Percentiles rank a stretch among this genome's conserved stretches.
Conservation (phyloP, 1,284 basidiomycete species). For the Cutaneotrichosporon sp. region DNA sequence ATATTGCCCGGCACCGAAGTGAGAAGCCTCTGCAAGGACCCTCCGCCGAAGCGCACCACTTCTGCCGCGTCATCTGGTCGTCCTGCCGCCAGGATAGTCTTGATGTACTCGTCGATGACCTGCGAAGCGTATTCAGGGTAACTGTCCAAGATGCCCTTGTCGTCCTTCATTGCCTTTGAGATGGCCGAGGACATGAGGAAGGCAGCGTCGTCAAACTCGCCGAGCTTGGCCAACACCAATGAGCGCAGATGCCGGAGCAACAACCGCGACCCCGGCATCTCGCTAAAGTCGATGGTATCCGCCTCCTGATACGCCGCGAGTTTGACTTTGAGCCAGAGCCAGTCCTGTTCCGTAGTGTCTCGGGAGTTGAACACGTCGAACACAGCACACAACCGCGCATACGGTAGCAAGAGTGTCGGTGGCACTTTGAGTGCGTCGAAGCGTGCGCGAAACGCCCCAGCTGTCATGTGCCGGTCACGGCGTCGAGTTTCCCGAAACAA, state of each 20-base stretch:
- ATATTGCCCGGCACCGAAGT: neutral
- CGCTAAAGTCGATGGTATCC: slow-evolving; percentile 3
- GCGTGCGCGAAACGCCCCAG: neutral
- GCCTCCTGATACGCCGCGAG: neutral
- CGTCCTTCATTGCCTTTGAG: slow-evolving; percentile 4
- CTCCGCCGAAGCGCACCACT: slow-evolving; percentile 9
- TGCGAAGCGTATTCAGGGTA: neutral
- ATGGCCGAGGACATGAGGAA: slow-evolving; percentile 8
- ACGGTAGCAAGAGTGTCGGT: slow-evolving; percentile 10
- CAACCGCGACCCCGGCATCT: slow-evolving; percentile 12
- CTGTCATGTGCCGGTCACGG: neutral
- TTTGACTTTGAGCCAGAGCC: slow-evolving; percentile 18
- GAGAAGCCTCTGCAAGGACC: slow-evolving; percentile 16
- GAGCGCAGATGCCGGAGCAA: slow-evolving; percentile 13
- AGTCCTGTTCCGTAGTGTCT: slow-evolving; percentile 8
- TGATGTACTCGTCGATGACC: slow-evolving; percentile 13
- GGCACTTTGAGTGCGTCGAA: neutral
- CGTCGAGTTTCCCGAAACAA: neutral
- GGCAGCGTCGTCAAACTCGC: slow-evolving; percentile 9
- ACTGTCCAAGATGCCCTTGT: neutral
- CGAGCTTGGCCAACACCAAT: slow-evolving; percentile 8
- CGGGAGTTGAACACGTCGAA: slow-evolving; percentile 4
- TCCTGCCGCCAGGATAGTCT: neutral
- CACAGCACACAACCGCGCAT: slow-evolving; percentile 7
- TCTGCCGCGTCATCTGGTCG: slow-evolving; percentile 9